Base-by-base conservation (phyloP, 2,329 filamentous ascomycete genomes). In the Sarocladiaceae sp. region DNA sequence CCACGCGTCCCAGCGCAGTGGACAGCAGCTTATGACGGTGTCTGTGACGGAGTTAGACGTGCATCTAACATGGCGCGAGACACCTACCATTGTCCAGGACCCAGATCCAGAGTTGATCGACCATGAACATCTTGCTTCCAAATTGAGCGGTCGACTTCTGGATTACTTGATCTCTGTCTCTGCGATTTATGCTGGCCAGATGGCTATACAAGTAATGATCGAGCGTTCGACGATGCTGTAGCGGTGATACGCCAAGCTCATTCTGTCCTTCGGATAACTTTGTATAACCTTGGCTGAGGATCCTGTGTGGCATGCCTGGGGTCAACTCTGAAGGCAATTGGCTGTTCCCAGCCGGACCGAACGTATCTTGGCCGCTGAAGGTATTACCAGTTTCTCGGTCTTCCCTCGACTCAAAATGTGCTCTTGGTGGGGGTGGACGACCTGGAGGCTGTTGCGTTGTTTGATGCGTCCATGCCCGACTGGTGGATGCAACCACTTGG, bases 41-140 rank as follows among this genome's bases (percentile, higher is more conserved):
- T 53, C 52, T 53, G 20, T 31, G 22, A 22, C n/a, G n/a, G 36
- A 5, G 15, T 29, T 22, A 52, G 8, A 28, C 12, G 10, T 20
- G 42, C n/a, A 26, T 25, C 20, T 10, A 6, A 25, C 11, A 23
- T 15, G 13, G 10, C 23, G 42, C 17, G 11, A 23, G 22, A 25
- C 26, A 50, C 59, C 44, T 60, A 62, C 23, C 47, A 28, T 61
- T 60, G 36, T 70, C 69, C 1, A 72, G 54, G 17, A 72, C 60
- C 68, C 68, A 73, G 59, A 73, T 64, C 70, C 71, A 73, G 0
- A 73, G 62, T 44, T 73, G 70, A 35, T 73, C 70, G 1, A 71
- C 68, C 70, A 73, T 73, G 5, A 72, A 54, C 3, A 72, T 53
- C 3, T 61, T 60, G 2, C 48, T 53, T 18, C 46, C 50, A 15